Evolutionary conservation across 2,329 filamentous ascomycete species (phyloP).

Genomic region (Chaetomium strumarium): DNA sequence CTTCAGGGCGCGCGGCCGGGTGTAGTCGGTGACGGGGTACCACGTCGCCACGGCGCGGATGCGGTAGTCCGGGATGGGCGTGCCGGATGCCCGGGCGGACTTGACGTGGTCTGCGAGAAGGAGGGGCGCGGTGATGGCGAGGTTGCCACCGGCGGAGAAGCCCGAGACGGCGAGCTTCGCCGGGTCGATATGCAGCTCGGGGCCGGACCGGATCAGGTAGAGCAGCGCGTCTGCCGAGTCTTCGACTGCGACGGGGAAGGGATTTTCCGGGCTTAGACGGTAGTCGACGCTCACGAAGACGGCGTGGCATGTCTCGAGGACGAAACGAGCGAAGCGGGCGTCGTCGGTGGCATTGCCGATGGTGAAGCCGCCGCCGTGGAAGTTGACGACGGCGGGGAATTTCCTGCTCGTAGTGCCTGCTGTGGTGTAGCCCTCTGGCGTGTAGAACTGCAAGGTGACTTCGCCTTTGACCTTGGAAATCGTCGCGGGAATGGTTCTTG

Average conservation of each 20-base stretch:
- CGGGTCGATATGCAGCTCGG: slow-evolving; percentile 52
- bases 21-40: slow-evolving; percentile 60
- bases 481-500: slow-evolving; percentile 45
- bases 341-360: slow-evolving; percentile 59
- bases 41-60: slow-evolving; percentile 52
- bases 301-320: slow-evolving; percentile 47
- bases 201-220: slow-evolving; percentile 52
- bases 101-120: slow-evolving; percentile 29
- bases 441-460: slow-evolving; percentile 39
- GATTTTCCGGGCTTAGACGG: slow-evolving; percentile 58
- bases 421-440: slow-evolving; percentile 34
- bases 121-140: slow-evolving; percentile 42
- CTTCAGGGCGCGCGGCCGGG: slow-evolving; percentile 49
- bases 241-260: slow-evolving; percentile 59
- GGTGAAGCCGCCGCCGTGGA: slow-evolving; percentile 63
- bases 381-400: slow-evolving; percentile 56
- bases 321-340: slow-evolving; percentile 52
- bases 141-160: slow-evolving; percentile 58
- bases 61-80: slow-evolving; percentile 36
- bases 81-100: slow-evolving; percentile 36
- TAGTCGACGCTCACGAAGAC: slow-evolving; percentile 62
- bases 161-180: slow-evolving; percentile 53
- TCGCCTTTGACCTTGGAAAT: slow-evolving; percentile 29
- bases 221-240: slow-evolving; percentile 59
- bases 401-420: slow-evolving; percentile 20